Evolutionary conservation across 805 yeast species (phyloP).

Genomic region (Blastobotrys peoriensis): DNA sequence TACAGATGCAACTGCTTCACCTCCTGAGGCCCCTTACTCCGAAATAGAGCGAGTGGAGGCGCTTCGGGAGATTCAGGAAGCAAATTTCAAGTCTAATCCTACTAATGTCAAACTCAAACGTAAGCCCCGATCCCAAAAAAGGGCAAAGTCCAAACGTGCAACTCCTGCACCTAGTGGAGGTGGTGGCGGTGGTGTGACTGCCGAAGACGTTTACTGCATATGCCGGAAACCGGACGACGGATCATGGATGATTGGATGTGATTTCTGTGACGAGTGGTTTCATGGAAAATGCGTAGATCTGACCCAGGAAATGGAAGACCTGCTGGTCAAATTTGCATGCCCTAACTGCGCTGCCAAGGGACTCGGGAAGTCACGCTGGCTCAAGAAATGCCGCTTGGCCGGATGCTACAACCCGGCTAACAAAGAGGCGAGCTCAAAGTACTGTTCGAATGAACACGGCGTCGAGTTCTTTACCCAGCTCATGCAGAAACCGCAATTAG

Average conservation of each 20-base stretch:
- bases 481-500: not conserved
- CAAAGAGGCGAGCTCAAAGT: conserved; percentile 44
- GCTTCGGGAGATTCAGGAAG: conserved; percentile 2
- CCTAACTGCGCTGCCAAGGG: conserved; percentile 47
- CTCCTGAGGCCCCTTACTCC: conserved; percentile 3
- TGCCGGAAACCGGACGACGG: conserved; percentile 78
- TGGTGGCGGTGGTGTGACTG: not conserved
- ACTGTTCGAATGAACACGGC: conserved; percentile 74
- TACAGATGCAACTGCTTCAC: conserved; percentile 6
- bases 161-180: not conserved
- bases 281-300: conserved; percentile 75
- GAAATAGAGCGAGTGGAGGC: conserved; percentile 1
- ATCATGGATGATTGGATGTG: conserved; percentile 87
- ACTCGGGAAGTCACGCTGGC: conserved; percentile 49
- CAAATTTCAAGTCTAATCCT: conserved; percentile 5
- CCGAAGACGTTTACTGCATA: conserved; percentile 46
- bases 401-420: conserved; percentile 52
- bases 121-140: not conserved
- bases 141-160: not conserved
- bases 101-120: not conserved
- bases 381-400: conserved; percentile 61
- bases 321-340: conserved; percentile 65
- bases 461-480: conserved; percentile 24
- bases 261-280: conserved; percentile 93
- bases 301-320: conserved; percentile 41